These are phyloP conservation scores for Aspergillus leporis DNA, from an alignment of 495 filamentous ascomycete genomes.

Conservation along the genomic window DNA sequence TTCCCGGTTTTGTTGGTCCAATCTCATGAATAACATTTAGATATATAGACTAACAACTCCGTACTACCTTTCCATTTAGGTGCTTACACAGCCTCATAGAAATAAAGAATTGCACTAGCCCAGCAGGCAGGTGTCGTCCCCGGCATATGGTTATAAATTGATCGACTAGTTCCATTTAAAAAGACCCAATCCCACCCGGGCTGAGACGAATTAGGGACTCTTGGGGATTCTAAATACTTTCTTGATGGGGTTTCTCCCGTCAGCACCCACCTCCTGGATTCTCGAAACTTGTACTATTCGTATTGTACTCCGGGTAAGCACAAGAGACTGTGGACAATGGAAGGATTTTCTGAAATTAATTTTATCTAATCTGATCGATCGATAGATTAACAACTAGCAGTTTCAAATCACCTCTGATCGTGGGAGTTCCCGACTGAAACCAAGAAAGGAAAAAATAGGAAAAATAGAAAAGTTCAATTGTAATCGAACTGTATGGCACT, in stretches of 20 bases:
- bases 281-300: no score
- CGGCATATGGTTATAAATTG: no score
- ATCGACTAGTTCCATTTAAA: not conserved
- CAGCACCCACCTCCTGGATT: not conserved
- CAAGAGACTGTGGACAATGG: not conserved
- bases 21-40: not conserved
- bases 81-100: not conserved
- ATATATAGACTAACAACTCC: not conserved
- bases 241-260: not conserved
- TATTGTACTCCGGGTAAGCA: not conserved
- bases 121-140: not conserved
- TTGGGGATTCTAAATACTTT: not conserved
- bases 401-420: not conserved
- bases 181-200: not conserved
- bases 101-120: not conserved
- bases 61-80: no score
- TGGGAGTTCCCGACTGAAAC: not conserved
- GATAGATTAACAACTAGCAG: slow-evolving; percentile 11
- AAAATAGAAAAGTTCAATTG: not conserved
- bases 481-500: not conserved
- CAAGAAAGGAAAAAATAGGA: not conserved
- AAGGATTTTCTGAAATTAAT: not conserved
- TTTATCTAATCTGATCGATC: slow-evolving; percentile 29
- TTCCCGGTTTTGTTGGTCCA: not conserved
- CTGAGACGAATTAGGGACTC: not conserved